These are phyloP conservation scores for Xylaria nigripes DNA, from an alignment of 495 filamentous ascomycete genomes.

Conservation along the genomic window DNA sequence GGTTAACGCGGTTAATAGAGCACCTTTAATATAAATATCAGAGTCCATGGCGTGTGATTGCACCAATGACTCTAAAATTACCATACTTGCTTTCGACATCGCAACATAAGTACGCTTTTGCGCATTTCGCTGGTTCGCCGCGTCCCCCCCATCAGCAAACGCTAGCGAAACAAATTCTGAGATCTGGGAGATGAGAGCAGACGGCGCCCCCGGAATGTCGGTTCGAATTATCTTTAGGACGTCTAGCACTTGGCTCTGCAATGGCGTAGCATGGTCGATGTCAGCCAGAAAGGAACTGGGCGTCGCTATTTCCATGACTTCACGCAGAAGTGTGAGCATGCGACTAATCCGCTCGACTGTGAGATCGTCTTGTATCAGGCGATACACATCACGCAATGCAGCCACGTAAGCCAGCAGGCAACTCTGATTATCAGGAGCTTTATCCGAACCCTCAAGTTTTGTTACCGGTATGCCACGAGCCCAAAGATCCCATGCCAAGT, in stretches of 20 bases:
- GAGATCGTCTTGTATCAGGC: constrained; percentile 60
- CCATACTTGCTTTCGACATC: constrained; percentile 70
- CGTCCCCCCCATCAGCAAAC: constrained; percentile 36
- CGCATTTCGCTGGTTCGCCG: constrained; percentile 22
- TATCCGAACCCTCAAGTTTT: constrained; percentile 23
- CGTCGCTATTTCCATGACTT: constrained; percentile 51
- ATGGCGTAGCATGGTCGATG: constrained; percentile 68
- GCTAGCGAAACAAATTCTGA: constrained; percentile 63
- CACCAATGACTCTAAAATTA: constrained; percentile 56
- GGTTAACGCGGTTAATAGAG: constrained; percentile 50
- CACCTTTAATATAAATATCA: constrained; percentile 57
- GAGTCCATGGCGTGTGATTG: constrained; percentile 51
- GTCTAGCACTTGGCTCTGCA: constrained; percentile 69
- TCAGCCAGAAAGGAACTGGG: constrained; percentile 72
- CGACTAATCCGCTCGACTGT: constrained; percentile 49
- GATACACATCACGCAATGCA: constrained; percentile 69
- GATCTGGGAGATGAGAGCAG: constrained; percentile 58
- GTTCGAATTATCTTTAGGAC: constrained; percentile 62
- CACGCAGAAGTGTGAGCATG: constrained; percentile 54
- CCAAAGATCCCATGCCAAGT: constrained; percentile 68
- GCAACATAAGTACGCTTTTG: constrained; percentile 71
- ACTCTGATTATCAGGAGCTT: constrained; percentile 58
- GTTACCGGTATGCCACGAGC: constrained; percentile 49
- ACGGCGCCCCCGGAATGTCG: constrained; percentile 57
- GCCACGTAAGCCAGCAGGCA: constrained; percentile 71